A percentile compares a stretch with the other conserved stretches of the same genome.
Evolutionary conservation across 2,329 filamentous ascomycete genomes (phyloP).

Genomic region (Diaporthe amygdali): DNA sequence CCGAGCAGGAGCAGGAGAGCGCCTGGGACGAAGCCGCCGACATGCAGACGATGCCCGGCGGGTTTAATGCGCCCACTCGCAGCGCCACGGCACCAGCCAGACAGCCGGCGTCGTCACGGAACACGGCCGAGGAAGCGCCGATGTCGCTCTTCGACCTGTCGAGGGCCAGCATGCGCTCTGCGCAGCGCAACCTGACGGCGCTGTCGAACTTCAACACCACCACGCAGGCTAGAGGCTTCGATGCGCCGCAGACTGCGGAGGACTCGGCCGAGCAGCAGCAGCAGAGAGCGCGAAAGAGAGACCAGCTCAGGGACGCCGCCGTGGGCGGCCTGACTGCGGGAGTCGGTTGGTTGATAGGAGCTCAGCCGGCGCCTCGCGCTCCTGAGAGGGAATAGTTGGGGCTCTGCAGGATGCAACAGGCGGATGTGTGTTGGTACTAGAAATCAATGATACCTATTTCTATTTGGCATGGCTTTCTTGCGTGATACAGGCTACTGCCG

Average conservation of each 20-base stretch:
- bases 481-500: background rate
- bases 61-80: slow-evolving; percentile 48
- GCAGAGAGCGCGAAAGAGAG: slow-evolving; percentile 68
- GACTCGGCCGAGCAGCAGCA: slow-evolving; percentile 1
- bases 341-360: slow-evolving; percentile 71
- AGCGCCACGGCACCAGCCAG: slow-evolving; percentile 45
- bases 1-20: slow-evolving; percentile 72
- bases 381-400: slow-evolving; percentile 33
- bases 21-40: slow-evolving; percentile 74
- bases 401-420: background rate
- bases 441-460: slow-evolving; percentile 9
- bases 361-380: slow-evolving; percentile 45
- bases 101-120: slow-evolving; percentile 49
- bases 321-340: slow-evolving; percentile 71
- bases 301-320: slow-evolving; percentile 71
- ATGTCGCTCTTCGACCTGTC: slow-evolving; percentile 71
- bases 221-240: slow-evolving; percentile 43
- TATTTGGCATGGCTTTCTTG: background rate
- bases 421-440: background rate
- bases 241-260: slow-evolving; percentile 3
- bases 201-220: slow-evolving; percentile 57
- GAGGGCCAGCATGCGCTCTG: slow-evolving; percentile 63
- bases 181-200: slow-evolving; percentile 62
- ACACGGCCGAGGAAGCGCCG: slow-evolving; percentile 58
- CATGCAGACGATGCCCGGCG: slow-evolving; percentile 59